Conservation (phyloP, 1,284 basidiomycete species). For the Ceratobasidium sp. region DNA sequence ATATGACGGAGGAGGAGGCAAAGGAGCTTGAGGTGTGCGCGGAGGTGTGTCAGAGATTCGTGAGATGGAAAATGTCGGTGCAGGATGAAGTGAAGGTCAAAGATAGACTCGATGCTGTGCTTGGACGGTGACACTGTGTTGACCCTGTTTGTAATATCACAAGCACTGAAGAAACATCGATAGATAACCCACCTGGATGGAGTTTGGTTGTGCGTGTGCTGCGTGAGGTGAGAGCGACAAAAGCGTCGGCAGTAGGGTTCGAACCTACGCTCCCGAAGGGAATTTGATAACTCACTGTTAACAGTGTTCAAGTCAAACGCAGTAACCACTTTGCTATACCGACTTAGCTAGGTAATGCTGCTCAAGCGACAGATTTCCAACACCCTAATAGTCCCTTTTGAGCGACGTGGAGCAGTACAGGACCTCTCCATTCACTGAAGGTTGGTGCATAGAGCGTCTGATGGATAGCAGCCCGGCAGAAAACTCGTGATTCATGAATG, state of each 20-base stretch:
- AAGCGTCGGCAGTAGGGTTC: slow-evolving; percentile 47
- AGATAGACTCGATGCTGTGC: slow-evolving; percentile 19
- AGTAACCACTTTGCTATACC: slow-evolving; percentile 47
- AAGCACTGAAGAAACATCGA: too few species aligned
- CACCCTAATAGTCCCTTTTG: too few species aligned
- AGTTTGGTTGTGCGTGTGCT: too few species aligned
- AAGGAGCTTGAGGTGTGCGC: slow-evolving; percentile 79
- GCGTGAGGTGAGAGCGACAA: not conserved
- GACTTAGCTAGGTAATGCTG: slow-evolving; percentile 1
- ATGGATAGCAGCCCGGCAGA: not conserved
- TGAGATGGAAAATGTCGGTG: slow-evolving; percentile 76
- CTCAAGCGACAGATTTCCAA: not conserved
- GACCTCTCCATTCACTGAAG: too few species aligned
- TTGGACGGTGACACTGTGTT: not conserved
- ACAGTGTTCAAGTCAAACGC: slow-evolving; percentile 45
- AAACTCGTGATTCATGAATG: not conserved
- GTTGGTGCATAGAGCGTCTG: not conserved
- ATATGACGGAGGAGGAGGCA: slow-evolving; percentile 74
- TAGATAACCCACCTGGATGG: too few species aligned
- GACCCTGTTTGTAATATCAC: too few species aligned
- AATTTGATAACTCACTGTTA: slow-evolving; percentile 42
- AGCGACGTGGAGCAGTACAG: too few species aligned
- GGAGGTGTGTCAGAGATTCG: slow-evolving; percentile 77
- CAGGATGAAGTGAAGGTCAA: slow-evolving; percentile 51
- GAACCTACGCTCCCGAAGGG: slow-evolving; percentile 46